These are phyloP conservation scores for Parathielavia appendiculata DNA, from an alignment of 495 filamentous ascomycete genomes.

Conservation along the genomic window DNA sequence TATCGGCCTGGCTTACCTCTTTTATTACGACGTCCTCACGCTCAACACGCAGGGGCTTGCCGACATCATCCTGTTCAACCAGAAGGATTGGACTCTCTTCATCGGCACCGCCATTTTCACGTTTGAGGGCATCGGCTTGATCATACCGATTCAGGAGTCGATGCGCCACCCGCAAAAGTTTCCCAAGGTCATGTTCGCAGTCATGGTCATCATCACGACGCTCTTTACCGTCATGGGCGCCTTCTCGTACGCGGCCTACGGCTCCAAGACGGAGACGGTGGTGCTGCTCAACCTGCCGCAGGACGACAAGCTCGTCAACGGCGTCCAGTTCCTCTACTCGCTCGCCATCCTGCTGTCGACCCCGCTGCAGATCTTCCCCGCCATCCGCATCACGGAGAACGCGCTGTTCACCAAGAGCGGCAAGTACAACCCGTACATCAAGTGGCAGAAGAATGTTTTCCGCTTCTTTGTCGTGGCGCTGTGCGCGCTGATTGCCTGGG, in stretches of 20 bases:
- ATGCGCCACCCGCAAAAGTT: slow-evolving; percentile 89
- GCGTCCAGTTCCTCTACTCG: slow-evolving; percentile 91
- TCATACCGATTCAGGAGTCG: slow-evolving; percentile 96
- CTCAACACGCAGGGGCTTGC: slow-evolving; percentile 70
- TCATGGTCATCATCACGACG: slow-evolving; percentile 91
- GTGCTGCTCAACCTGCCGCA: slow-evolving; percentile 94
- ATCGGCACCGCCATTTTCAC: slow-evolving; percentile 99
- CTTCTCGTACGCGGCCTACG: slow-evolving; percentile 92
- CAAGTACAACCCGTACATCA: slow-evolving; percentile 92
- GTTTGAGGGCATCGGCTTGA: slow-evolving; percentile 96
- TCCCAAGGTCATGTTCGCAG: slow-evolving; percentile 72
- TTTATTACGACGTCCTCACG: slow-evolving; percentile 91
- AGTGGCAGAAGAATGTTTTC: slow-evolving; percentile 98
- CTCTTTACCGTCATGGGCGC: slow-evolving; percentile 90
- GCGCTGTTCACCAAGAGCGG: slow-evolving; percentile 67
- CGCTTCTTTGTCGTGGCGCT: slow-evolving; percentile 84
- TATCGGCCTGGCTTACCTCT: slow-evolving; percentile 85
- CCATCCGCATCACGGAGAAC: slow-evolving; percentile 74
- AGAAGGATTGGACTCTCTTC: slow-evolving; percentile 86
- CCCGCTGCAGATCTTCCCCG: slow-evolving; percentile 92
- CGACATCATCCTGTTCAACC: slow-evolving; percentile 84
- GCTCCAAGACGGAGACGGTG: slow-evolving; percentile 89
- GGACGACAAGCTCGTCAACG: slow-evolving; percentile 92
- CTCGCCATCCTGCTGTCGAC: slow-evolving; percentile 90
- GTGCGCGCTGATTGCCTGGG: slow-evolving; percentile 84